Base-by-base conservation (phyloP, 257 asterid species). In the Asclepias syriaca region DNA sequence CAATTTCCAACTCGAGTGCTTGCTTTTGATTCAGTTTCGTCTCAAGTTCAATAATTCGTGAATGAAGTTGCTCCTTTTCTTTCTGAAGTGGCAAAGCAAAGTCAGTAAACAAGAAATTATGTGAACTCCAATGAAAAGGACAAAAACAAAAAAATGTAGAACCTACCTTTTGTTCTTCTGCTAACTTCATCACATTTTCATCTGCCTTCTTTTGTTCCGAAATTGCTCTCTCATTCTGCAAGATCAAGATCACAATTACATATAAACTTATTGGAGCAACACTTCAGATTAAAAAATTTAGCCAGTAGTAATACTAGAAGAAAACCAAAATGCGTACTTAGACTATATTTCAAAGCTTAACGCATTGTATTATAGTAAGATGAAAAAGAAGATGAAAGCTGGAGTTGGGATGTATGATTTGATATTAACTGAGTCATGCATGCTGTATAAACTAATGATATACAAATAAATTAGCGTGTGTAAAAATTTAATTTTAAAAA, bases 151-250 rank as follows among this genome's bases (percentile, higher is more conserved):
- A 45, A 69, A 19, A 49, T 1, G 58, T 40, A 66, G 67, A 75
- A 48, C n/a, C 51, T 76, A 93, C 98, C 95, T 85, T 89, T 72
- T 94, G 97, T 63, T 85, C 88, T 85, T 91, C 96, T 59, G 92
- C 95, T 88, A 94, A 74, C 79, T 79, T 87, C 90, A 87, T 74
- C 78, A 91, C 80, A 53, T 81, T 85, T 74, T 82, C 88, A 70
- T 87, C 95, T 19, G 81, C 90, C 75, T 82, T 88, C 54, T 83
- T 84, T 77, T 87, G 96, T 81, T 84, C 92, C 79, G 74, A 81
- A 75, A 84, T 89, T 77, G 88, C 82, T 58, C 87, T 85, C 57
- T 92, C 96, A 83, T 91, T 88, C 98, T 91, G 87, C 73, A 72
- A 68, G 53, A 81, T 70, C 73, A 72, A 68, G 56, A 81, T 70